phyloP scores from a whole-genome alignment of 805 yeast species.

The Yamadazyma akitaensis region DNA sequence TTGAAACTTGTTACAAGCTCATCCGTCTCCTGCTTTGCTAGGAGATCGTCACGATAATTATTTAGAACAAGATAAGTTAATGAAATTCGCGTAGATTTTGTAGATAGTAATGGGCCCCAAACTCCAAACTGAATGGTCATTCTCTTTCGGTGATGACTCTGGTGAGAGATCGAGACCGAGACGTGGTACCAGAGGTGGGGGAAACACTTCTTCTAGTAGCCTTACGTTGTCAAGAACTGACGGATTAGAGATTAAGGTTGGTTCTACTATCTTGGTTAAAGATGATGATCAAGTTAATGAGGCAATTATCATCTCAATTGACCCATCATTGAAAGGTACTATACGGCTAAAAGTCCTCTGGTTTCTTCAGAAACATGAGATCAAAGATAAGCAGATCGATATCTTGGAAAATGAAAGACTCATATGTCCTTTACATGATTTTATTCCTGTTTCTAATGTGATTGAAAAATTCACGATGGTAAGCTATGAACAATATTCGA shows the following conservation, averaged over 20 bases:
- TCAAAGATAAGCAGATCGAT: constrained; percentile 18
- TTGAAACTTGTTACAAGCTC: neutral
- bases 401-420: constrained; percentile 43
- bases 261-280: neutral
- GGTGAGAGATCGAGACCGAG: neutral
- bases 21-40: neutral
- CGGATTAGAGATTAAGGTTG: neutral
- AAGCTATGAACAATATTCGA: constrained; percentile 30
- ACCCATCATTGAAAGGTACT: constrained; percentile 46
- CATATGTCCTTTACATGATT: constrained; percentile 49
- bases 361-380: constrained; percentile 44
- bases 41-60: neutral
- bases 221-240: neutral
- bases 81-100: constrained; percentile 4
- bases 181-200: neutral
- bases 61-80: constrained; percentile 1
- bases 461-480: constrained; percentile 40
- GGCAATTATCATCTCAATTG: constrained; percentile 50
- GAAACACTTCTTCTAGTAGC: neutral
- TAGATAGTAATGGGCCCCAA: neutral
- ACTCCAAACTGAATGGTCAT: neutral
- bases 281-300: neutral
- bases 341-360: constrained; percentile 48
- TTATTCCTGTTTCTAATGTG: constrained; percentile 42
- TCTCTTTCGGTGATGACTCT: neutral